Evolutionary conservation across 2,329 filamentous ascomycete genomes (phyloP).

Genomic region (Knufia fluminis): DNA sequence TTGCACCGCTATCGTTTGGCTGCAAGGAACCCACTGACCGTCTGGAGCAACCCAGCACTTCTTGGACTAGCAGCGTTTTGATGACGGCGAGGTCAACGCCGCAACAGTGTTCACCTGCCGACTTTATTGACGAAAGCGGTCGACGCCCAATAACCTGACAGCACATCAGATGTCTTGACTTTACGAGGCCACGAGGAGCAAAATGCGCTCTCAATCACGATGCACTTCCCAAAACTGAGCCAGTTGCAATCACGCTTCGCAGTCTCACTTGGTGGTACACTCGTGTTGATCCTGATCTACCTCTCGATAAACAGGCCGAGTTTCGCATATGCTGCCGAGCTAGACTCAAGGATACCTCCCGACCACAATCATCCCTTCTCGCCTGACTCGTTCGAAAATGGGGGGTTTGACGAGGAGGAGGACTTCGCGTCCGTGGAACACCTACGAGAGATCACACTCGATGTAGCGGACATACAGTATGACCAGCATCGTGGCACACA

Average conservation of each 20-base stretch:
- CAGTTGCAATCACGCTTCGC: constrained; percentile 63
- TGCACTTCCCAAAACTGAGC: constrained; percentile 45
- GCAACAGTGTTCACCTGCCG: too few species aligned
- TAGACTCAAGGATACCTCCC: constrained; percentile 34
- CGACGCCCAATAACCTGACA: background rate
- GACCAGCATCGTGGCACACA: background rate
- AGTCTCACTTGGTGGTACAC: constrained; percentile 54
- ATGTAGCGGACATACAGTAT: constrained; percentile 19
- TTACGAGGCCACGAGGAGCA: constrained; percentile 1
- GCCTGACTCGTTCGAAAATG: constrained; percentile 28
- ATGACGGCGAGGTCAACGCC: background rate
- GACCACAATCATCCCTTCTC: constrained; percentile 42
- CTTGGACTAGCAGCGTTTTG: background rate
- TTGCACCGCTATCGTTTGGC: background rate
- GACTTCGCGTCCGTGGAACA: constrained; percentile 16
- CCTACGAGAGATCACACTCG: background rate
- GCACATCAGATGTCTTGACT: background rate
- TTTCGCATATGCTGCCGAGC: constrained; percentile 55
- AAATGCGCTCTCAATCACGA: constrained; percentile 17
- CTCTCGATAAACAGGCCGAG: constrained; percentile 50
- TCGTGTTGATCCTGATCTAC: constrained; percentile 52
- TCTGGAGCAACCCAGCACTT: too few species aligned
- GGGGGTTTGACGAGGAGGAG: constrained; percentile 26
- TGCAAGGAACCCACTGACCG: background rate
- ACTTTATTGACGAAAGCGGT: too few species aligned